These are phyloP conservation scores for Coemansia sp. DNA, from an alignment of 192 early-diverging fungal genomes.

Conservation along the genomic window DNA sequence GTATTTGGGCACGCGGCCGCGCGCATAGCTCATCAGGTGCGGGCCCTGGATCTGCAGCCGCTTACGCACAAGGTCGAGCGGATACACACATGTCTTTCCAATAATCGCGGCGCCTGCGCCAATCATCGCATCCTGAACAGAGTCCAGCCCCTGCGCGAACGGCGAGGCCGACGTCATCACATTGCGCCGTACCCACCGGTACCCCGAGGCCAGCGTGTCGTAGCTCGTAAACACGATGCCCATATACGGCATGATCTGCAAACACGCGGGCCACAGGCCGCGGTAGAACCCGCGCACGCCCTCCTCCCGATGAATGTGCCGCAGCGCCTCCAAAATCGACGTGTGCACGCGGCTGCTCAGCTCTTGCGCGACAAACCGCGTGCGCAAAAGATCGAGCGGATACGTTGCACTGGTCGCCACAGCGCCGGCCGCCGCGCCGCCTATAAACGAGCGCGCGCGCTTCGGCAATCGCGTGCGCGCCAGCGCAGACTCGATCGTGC, in stretches of 20 bases:
- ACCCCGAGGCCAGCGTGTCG: conserved; percentile 56
- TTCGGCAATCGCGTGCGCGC: conserved; percentile 20
- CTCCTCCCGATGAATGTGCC: conserved; percentile 66
- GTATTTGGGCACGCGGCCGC: conserved; percentile 66
- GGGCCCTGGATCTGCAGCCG: conserved; percentile 82
- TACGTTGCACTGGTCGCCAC: conserved; percentile 81
- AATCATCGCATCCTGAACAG: conserved; percentile 63
- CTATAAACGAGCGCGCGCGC: conserved; percentile 59
- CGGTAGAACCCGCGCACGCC: conserved; percentile 84
- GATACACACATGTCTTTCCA: conserved; percentile 84
- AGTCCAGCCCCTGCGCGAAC: conserved; percentile 6
- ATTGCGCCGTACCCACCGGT: conserved; percentile 28
- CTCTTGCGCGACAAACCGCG: conserved; percentile 87
- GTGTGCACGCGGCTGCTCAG: conserved; percentile 64
- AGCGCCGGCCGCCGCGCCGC: conserved; percentile 76
- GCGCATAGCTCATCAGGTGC: conserved; percentile 57
- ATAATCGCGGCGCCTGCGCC: conserved; percentile 80
- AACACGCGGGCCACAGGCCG: conserved; percentile 74
- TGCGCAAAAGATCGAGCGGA: conserved; percentile 95
- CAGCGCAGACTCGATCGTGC: conserved; percentile 53
- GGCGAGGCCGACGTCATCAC: conserved; percentile 1
- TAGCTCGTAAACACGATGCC: conserved; percentile 86
- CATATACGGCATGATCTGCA: conserved; percentile 96
- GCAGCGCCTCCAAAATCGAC: conserved; percentile 61
- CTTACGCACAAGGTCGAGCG: conserved; percentile 84